Percentiles rank a stretch among this genome's conserved stretches.
These are phyloP conservation scores for Podaxis mareebaensis DNA, from an alignment of 768 basidiomycete genomes.

Conservation along the genomic window DNA sequence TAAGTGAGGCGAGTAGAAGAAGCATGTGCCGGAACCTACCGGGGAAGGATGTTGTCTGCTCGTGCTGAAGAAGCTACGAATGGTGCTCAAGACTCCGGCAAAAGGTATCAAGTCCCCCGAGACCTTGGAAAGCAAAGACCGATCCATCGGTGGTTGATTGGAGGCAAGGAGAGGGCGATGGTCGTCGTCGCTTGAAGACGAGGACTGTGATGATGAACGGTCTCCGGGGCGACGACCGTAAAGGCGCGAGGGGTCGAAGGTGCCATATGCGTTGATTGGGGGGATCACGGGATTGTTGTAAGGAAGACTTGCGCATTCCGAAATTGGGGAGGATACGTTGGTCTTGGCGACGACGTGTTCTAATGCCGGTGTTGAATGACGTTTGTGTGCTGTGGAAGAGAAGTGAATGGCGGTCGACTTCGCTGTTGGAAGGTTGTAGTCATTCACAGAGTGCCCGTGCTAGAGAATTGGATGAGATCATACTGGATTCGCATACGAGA, in stretches of 20 bases:
- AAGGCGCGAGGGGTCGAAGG: conserved; percentile 36
- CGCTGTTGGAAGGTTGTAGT: background rate
- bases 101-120: conserved; percentile 43
- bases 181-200: conserved; percentile 29
- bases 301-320: conserved; percentile 3
- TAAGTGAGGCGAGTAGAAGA: background rate
- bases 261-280: conserved; percentile 52
- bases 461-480: conserved; percentile 15
- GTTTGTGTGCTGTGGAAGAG: conserved; percentile 26
- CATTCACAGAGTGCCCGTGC: conserved; percentile 31
- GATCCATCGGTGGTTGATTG: conserved; percentile 24
- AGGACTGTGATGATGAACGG: conserved; percentile 22
- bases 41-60: background rate
- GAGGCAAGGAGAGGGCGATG: conserved; percentile 43
- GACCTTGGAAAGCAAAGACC: conserved; percentile 28
- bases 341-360: conserved; percentile 4
- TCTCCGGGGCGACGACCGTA: conserved; percentile 15
- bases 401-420: background rate
- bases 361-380: conserved; percentile 19
- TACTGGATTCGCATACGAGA: background rate
- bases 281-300: conserved; percentile 38
- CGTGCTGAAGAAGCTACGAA: conserved; percentile 17
- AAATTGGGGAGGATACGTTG: conserved; percentile 15
- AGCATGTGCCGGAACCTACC: background rate
- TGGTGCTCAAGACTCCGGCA: conserved; percentile 26